phyloP scores from a whole-genome alignment of 768 basidiomycete species.

The Pleurotus salmoneostramineus region DNA sequence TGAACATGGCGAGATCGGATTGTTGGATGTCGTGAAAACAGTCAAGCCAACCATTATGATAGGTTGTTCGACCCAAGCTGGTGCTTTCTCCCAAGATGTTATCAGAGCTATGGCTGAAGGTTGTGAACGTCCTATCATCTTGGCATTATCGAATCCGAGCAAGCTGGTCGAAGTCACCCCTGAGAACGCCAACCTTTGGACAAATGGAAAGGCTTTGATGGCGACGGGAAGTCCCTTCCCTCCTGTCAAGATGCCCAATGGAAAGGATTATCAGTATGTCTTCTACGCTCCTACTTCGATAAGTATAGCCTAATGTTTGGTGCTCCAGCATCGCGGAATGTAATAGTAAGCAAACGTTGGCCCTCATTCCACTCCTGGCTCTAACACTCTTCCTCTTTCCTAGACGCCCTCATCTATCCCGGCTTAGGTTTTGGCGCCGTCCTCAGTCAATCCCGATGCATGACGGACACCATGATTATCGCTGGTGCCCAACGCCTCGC shows the following conservation, averaged over 20 bases:
- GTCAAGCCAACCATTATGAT: constrained; percentile 82
- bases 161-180: constrained; percentile 72
- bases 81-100: constrained; percentile 76
- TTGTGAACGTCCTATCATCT: constrained; percentile 74
- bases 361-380: not conserved
- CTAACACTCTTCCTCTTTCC: not conserved
- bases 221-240: constrained; percentile 87
- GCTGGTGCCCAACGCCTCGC: constrained; percentile 76
- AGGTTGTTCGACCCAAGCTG: constrained; percentile 75
- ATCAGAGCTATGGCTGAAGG: constrained; percentile 64
- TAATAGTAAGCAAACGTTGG: constrained; percentile 44
- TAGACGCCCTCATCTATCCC: constrained; percentile 81
- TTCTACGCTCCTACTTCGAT: not conserved
- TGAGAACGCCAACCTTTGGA: constrained; percentile 72
- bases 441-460: constrained; percentile 52
- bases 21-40: constrained; percentile 68
- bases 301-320: too few relatives aligned
- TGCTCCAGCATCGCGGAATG: constrained; percentile 69
- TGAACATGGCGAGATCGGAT: constrained; percentile 36
- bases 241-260: constrained; percentile 60
- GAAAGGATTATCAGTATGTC: constrained; percentile 58
- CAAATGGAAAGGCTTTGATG: constrained; percentile 71
- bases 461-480: constrained; percentile 86
- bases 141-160: constrained; percentile 84
- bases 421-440: constrained; percentile 83